A percentile compares a stretch with the other conserved stretches of the same genome.
phyloP scores from a whole-genome alignment of 345 rosid genomes.

The Mallotus nudiflorus region DNA sequence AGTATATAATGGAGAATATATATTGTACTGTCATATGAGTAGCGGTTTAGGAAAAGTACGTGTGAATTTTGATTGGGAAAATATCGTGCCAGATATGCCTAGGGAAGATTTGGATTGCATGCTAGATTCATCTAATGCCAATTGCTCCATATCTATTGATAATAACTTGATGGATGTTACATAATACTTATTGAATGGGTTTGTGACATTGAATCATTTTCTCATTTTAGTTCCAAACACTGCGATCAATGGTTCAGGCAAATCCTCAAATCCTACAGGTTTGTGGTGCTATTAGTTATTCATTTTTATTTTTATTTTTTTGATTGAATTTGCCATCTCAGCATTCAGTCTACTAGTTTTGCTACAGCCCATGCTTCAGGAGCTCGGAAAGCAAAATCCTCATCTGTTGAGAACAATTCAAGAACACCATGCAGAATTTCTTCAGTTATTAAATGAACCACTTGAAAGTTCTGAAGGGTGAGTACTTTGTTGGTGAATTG shows the following conservation, averaged over 20 bases:
- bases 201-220: background rate
- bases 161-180: too few species aligned
- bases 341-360: slow-evolving; percentile 23
- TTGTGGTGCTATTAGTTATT: background rate
- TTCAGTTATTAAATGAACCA: slow-evolving; percentile 92
- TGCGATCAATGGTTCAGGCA: slow-evolving; percentile 93
- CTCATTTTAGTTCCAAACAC: slow-evolving; percentile 65
- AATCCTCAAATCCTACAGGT: slow-evolving; percentile 99
- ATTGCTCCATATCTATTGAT: background rate
- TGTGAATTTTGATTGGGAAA: background rate
- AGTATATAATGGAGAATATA: background rate
- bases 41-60: background rate
- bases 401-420: slow-evolving; percentile 86
- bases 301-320: background rate
- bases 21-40: background rate
- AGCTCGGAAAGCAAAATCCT: slow-evolving; percentile 98
- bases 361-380: slow-evolving; percentile 97
- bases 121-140: background rate
- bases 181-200: background rate
- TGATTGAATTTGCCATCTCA: background rate
- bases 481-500: slow-evolving; percentile 27
- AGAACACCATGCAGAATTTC: slow-evolving; percentile 92
- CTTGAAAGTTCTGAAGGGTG: slow-evolving; percentile 92
- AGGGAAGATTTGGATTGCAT: background rate
- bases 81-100: background rate